Evolutionary conservation across 2,329 filamentous ascomycete genomes (phyloP).

Genomic region (Fusarium torreyae): DNA sequence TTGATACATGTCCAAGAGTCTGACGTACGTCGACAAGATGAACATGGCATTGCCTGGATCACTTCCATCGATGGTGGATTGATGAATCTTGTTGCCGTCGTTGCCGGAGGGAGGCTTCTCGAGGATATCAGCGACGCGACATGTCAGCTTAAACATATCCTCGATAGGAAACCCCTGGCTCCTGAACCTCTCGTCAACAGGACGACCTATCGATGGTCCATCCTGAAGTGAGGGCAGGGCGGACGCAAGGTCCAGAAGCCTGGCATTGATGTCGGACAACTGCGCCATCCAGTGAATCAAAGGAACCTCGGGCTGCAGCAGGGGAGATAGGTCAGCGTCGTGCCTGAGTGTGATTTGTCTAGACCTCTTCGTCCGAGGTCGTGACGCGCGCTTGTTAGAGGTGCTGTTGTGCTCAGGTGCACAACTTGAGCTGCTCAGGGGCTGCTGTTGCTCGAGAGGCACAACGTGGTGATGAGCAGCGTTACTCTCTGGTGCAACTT

Average conservation of each 20-base stretch:
- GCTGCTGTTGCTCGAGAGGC: slow-evolving; percentile 22
- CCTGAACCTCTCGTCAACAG: slow-evolving; percentile 45
- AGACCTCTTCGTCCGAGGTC: slow-evolving; percentile 46
- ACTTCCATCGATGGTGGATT: slow-evolving; percentile 46
- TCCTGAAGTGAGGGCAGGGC: slow-evolving; percentile 51
- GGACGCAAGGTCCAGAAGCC: slow-evolving; percentile 57
- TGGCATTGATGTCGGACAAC: slow-evolving; percentile 57
- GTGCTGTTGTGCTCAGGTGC: slow-evolving; percentile 45
- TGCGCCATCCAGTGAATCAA: slow-evolving; percentile 58
- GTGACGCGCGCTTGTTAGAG: slow-evolving; percentile 45
- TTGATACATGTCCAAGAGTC: slow-evolving; percentile 60
- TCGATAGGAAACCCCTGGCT: slow-evolving; percentile 57
- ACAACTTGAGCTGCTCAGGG: slow-evolving; percentile 41
- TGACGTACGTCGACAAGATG: slow-evolving; percentile 57
- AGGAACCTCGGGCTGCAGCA: slow-evolving; percentile 43
- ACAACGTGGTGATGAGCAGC: slow-evolving; percentile 26
- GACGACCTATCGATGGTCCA: slow-evolving; percentile 36
- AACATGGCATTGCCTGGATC: slow-evolving; percentile 59
- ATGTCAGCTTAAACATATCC: slow-evolving; percentile 59
- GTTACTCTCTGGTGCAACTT: slow-evolving; percentile 42
- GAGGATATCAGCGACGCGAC: slow-evolving; percentile 55
- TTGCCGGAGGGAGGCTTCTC: slow-evolving; percentile 45
- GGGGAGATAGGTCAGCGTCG: slow-evolving; percentile 38
- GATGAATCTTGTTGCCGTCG: slow-evolving; percentile 17
- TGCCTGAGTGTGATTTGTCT: slow-evolving; percentile 54